Evolutionary conservation across 129 eudicot species (phyloP), one percentile per base, ranked within the genome.

Genomic region (Silybum marianum): DNA sequence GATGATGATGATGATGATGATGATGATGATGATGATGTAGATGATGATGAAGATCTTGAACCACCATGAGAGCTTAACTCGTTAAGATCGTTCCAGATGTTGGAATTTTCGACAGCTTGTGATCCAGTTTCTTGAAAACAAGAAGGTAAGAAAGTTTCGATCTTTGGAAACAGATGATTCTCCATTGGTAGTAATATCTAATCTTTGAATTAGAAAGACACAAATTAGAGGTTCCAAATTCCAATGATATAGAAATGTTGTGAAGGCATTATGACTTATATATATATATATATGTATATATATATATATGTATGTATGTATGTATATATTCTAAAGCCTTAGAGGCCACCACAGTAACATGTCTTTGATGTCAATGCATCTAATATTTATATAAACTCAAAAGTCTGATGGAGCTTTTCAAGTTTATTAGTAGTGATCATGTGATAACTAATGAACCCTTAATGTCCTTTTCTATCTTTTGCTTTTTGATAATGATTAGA

Each of bases 121-220:
- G 87, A 40, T 8, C 73, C 71, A 24, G 84, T 79, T 74, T 77
- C 86, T 70, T 84, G 73, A 68, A 73, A 34, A 82, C 34, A 78
- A 58, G 88, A 78, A 69, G 88, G 80, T 9, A 85, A 75, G 81
- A 85, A 86, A 78, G 85, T 72, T 86, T 83, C 89, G 82, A 88
- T 75, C 74, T 83, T 89, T 0, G 88, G 90, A 69, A 85, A 82
- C 73, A 86, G 86, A 76, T 82, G 86, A 80, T 89, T 77, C 70
- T 87, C 90, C 96, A 93, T 90, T 85, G 79, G 77, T 75, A 72
- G 66, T 58, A 58, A n/a, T n/a, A 40, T 9, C 46, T 40, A 40
- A 40, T 80, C 30, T 78, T 71, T 67, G 84, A 80, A 60, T 9
- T 14, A 65, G 76, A 66, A 28, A 69, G 75, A 74, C 51, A 79